Evolutionary conservation across 1,284 basidiomycete species (phyloP).

Genomic region (Marasmius oreades): DNA sequence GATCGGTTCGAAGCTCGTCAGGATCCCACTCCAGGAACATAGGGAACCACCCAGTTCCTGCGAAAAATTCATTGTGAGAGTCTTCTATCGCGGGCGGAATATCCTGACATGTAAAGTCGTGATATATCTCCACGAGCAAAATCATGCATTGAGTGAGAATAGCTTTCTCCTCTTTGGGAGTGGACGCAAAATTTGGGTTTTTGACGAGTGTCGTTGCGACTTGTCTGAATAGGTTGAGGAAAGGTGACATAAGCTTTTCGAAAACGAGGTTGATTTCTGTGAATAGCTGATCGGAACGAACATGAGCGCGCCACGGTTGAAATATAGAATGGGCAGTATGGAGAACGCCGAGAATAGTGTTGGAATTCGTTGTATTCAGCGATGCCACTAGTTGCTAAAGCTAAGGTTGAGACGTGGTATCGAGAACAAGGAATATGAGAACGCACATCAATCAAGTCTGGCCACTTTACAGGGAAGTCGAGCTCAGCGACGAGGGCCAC

Average conservation of each 20-base stretch:
- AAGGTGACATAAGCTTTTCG: slow-evolving; percentile 78
- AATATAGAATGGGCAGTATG: slow-evolving; percentile 97
- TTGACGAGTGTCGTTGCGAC: slow-evolving; percentile 39
- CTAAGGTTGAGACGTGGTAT: slow-evolving; percentile 8
- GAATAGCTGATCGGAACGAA: slow-evolving; percentile 86
- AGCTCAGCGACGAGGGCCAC: slow-evolving; percentile 83
- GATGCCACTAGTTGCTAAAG: slow-evolving; percentile 80
- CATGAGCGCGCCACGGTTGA: slow-evolving; percentile 87
- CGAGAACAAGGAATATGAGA: slow-evolving; percentile 3
- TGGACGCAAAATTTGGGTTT: slow-evolving; percentile 36
- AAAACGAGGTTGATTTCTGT: slow-evolving; percentile 93
- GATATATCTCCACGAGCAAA: slow-evolving; percentile 83
- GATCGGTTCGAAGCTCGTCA: slow-evolving; percentile 67
- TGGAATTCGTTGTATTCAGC: slow-evolving; percentile 76
- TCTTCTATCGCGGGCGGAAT: slow-evolving; percentile 95
- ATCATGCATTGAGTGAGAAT: slow-evolving; percentile 73
- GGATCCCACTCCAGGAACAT: slow-evolving; percentile 81
- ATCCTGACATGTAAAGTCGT: slow-evolving; percentile 95
- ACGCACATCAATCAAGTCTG: slow-evolving; percentile 80
- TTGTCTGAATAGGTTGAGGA: slow-evolving; percentile 79
- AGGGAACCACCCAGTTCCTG: slow-evolving; percentile 69
- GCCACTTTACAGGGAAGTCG: slow-evolving; percentile 88
- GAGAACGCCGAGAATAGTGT: slow-evolving; percentile 86
- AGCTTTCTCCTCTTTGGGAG: slow-evolving; percentile 34
- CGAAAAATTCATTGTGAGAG: slow-evolving; percentile 79